phyloP scores from a whole-genome alignment of 768 basidiomycete species.

The Cyathus striatus region DNA sequence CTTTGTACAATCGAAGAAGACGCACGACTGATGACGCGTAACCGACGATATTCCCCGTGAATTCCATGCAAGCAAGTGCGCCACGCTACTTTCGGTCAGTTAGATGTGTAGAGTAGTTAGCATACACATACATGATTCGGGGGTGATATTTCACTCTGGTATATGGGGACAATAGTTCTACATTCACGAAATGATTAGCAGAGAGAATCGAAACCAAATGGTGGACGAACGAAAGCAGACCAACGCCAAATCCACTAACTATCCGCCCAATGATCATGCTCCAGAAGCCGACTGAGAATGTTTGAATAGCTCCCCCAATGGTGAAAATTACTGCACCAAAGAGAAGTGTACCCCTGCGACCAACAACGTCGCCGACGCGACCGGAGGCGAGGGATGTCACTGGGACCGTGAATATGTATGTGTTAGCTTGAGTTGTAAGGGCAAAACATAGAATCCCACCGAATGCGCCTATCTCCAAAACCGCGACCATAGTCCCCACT shows the following conservation, averaged over 20 bases:
- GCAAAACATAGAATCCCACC: too few relatives aligned
- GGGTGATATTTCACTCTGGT: conserved; percentile 96
- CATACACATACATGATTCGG: conserved; percentile 61
- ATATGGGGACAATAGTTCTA: conserved; percentile 93
- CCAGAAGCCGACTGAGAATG: conserved; percentile 72
- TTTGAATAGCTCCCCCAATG: conserved; percentile 77
- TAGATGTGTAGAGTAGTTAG: conserved; percentile 1
- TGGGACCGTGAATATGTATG: conserved; percentile 43
- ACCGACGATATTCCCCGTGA: conserved; percentile 83
- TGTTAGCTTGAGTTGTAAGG: conserved; percentile 80
- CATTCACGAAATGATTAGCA: not conserved
- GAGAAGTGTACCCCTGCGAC: conserved; percentile 70
- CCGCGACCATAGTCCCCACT: conserved; percentile 94
- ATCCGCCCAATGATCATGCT: conserved; percentile 82
- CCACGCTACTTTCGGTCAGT: conserved; percentile 53
- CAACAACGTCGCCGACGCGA: conserved; percentile 70
- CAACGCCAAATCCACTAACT: conserved; percentile 86
- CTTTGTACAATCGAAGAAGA: too few relatives aligned
- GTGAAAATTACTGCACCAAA: conserved; percentile 72
- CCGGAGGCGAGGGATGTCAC: conserved; percentile 80
- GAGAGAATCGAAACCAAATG: conserved; percentile 1
- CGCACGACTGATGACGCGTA: conserved; percentile 81
- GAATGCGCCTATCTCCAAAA: conserved; percentile 89
- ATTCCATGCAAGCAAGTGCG: conserved; percentile 85
- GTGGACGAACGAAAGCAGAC: conserved; percentile 70